A percentile compares a stretch with the other conserved stretches of the same genome.
Evolutionary conservation across 1,139 yeast genomes (phyloP).

Genomic region (Magnusiomyces tetraspermus): DNA sequence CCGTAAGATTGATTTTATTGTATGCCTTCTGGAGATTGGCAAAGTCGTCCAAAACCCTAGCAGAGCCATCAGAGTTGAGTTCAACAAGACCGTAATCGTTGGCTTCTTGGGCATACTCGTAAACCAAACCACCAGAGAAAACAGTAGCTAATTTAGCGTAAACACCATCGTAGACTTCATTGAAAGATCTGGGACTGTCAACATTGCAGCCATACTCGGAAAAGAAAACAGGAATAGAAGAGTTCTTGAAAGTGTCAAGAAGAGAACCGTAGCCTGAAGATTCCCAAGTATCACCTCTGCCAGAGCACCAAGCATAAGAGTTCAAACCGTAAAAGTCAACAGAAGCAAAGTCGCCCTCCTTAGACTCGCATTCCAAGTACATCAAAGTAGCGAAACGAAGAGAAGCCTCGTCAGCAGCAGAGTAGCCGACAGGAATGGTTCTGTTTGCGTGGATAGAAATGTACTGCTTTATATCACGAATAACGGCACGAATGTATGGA

Average conservation of each 20-base stretch:
- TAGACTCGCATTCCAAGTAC: constrained; percentile 64
- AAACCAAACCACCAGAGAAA: constrained; percentile 86
- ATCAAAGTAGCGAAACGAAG: constrained; percentile 72
- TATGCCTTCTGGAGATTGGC: constrained; percentile 26
- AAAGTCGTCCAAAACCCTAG: constrained; percentile 27
- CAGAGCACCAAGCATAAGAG: constrained; percentile 96
- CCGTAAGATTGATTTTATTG: constrained; percentile 15
- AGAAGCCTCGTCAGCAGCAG: constrained; percentile 86
- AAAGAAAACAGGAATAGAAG: constrained; percentile 64
- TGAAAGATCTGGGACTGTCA: constrained; percentile 68
- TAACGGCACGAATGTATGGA: constrained; percentile 59
- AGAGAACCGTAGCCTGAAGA: constrained; percentile 62
- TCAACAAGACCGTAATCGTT: constrained; percentile 83
- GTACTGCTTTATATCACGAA: constrained; percentile 71
- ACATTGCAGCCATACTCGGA: constrained; percentile 38
- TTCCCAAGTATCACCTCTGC: constrained; percentile 35
- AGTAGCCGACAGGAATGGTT: constrained; percentile 81
- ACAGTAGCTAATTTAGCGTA: constrained; percentile 44
- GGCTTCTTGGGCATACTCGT: constrained; percentile 82
- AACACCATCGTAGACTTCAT: constrained; percentile 46
- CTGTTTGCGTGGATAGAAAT: constrained; percentile 52
- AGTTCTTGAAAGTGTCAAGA: constrained; percentile 50
- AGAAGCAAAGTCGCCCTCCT: constrained; percentile 43
- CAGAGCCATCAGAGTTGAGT: constrained; percentile 48
- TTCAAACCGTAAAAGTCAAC: constrained; percentile 88